Percentiles rank a stretch among this genome's conserved stretches.
These are phyloP conservation scores for Capronia americana DNA, from an alignment of 2,329 filamentous ascomycete species.

Conservation along the genomic window DNA sequence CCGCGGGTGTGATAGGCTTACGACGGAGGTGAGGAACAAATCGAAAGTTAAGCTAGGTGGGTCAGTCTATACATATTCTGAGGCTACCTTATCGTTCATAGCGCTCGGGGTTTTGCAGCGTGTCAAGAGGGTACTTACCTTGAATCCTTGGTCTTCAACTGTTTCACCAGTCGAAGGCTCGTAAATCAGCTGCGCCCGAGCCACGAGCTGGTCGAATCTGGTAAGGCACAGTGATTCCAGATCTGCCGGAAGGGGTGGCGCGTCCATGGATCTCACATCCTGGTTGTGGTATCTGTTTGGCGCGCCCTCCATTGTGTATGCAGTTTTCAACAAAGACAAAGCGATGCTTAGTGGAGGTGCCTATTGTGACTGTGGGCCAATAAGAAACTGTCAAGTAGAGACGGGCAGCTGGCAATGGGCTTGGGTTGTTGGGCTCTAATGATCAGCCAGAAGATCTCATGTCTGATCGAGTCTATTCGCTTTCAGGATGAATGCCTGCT, in stretches of 20 bases:
- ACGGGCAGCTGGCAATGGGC: not conserved
- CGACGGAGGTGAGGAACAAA: conserved; percentile 38
- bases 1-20: conserved; percentile 40
- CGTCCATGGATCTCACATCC: not conserved
- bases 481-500: not conserved
- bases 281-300: not conserved
- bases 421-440: not conserved
- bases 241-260: conserved; percentile 38
- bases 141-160: conserved; percentile 40
- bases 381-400: not conserved
- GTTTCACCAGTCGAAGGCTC: conserved; percentile 36
- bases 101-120: not conserved
- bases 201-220: conserved; percentile 39
- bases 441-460: not conserved
- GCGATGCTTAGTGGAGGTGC: not conserved
- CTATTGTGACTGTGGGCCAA: not conserved
- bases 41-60: conserved; percentile 37
- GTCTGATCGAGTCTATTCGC: not conserved
- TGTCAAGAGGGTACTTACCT: conserved; percentile 27
- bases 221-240: conserved; percentile 39
- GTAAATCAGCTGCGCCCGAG: conserved; percentile 37
- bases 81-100: not conserved
- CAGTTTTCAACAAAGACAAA: not conserved
- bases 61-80: not conserved
- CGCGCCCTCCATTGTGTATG: not conserved